Evolutionary conservation across 495 filamentous ascomycete species (phyloP).

Genomic region (Podospora conica): DNA sequence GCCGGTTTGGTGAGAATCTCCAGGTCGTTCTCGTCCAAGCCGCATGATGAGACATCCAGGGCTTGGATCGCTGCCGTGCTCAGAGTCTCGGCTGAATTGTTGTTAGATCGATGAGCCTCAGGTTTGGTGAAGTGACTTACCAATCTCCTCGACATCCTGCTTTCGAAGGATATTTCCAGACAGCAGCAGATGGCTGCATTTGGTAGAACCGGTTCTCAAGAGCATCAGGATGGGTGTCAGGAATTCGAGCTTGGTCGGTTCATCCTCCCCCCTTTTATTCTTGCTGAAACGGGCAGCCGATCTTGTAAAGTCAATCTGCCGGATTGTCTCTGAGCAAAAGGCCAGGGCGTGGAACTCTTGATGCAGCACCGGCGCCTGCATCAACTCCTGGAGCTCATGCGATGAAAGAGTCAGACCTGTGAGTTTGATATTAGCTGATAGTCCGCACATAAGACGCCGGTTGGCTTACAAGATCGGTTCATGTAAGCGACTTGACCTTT

Average conservation of each 20-base stretch:
- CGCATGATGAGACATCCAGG: constrained; percentile 28
- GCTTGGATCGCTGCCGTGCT: constrained; percentile 21
- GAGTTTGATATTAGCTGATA: constrained; percentile 5
- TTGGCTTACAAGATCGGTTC: constrained; percentile 26
- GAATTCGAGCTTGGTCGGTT: constrained; percentile 20
- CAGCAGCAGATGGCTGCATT: constrained; percentile 27
- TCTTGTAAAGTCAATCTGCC: constrained; percentile 39
- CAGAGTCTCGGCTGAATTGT: constrained; percentile 21
- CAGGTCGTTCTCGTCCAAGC: constrained; percentile 23
- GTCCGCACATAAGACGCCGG: not conserved
- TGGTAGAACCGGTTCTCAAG: constrained; percentile 24
- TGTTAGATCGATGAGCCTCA: not conserved
- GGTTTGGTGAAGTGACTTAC: constrained; percentile 11
- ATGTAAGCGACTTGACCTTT: constrained; percentile 26
- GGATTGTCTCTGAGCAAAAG: constrained; percentile 39
- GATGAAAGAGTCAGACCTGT: constrained; percentile 23
- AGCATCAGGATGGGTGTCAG: constrained; percentile 29
- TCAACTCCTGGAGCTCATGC: constrained; percentile 33
- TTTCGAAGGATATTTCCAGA: constrained; percentile 20
- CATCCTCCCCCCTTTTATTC: not conserved
- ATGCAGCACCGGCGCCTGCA: constrained; percentile 34
- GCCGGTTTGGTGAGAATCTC: constrained; percentile 33
- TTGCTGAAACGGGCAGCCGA: constrained; percentile 18
- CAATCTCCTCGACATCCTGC: constrained; percentile 26
- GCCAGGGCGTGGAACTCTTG: constrained; percentile 46